phyloP scores from a whole-genome alignment of 352 stramenopile genomes.

The Phytophthora macrochlamydospora region DNA sequence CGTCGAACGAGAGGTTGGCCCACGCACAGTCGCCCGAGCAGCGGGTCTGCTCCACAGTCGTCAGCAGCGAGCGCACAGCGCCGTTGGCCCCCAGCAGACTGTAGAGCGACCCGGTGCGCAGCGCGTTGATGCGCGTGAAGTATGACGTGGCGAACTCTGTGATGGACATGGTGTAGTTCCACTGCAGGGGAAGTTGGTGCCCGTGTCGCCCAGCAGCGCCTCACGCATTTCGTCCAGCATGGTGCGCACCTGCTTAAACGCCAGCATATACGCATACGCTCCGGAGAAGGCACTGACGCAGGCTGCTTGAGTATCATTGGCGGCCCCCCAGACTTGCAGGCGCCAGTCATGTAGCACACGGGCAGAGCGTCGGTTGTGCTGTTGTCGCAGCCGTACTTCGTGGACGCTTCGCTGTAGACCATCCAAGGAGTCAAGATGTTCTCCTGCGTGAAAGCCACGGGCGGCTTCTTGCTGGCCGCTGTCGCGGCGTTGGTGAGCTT shows the following conservation, averaged over 20 bases:
- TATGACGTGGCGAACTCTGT: slow-evolving; percentile 66
- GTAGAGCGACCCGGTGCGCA: slow-evolving; percentile 53
- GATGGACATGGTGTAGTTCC: slow-evolving; percentile 74
- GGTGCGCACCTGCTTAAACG: slow-evolving; percentile 57
- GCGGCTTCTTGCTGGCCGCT: slow-evolving; percentile 15
- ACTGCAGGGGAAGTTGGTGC: slow-evolving; percentile 61
- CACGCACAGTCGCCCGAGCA: slow-evolving; percentile 82
- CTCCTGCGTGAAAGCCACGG: slow-evolving; percentile 50
- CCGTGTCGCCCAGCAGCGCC: slow-evolving; percentile 68
- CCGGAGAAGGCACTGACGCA: slow-evolving; percentile 59
- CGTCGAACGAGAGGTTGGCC: slow-evolving; percentile 85
- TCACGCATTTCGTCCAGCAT: slow-evolving; percentile 81
- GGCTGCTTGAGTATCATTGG: slow-evolving; percentile 25
- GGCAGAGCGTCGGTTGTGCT: slow-evolving; percentile 45
- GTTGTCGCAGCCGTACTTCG: slow-evolving; percentile 26
- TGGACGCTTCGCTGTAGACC: slow-evolving; percentile 41
- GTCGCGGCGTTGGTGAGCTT: slow-evolving; percentile 42
- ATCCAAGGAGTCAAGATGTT: slow-evolving; percentile 69
- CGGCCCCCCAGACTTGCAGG: slow-evolving; percentile 32
- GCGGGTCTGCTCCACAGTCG: slow-evolving; percentile 60
- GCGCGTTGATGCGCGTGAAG: slow-evolving; percentile 46
- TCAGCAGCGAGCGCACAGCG: slow-evolving; percentile 56
- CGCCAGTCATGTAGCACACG: slow-evolving; percentile 71
- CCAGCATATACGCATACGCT: slow-evolving; percentile 67
- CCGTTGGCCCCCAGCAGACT: slow-evolving; percentile 44